Evolutionary conservation across 257 asterid species (phyloP).

Genomic region (Nicotiana paniculata): DNA sequence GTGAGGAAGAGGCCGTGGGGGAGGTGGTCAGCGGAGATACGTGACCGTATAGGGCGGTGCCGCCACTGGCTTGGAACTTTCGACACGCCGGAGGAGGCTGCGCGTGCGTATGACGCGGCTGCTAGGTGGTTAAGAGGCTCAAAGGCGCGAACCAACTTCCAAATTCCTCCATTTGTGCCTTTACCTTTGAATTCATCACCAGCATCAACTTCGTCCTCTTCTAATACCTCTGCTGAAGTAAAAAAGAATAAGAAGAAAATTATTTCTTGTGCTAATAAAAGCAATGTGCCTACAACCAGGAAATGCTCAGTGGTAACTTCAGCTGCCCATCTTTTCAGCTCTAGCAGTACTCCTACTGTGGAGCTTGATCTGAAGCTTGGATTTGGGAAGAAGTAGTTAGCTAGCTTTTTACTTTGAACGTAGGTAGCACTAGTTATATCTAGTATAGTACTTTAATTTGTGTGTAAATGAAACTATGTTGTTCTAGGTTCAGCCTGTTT

Average conservation of each 20-base stretch:
- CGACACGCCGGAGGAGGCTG: slow-evolving; percentile 91
- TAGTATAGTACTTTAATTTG: not conserved
- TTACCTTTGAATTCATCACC: slow-evolving; percentile 9
- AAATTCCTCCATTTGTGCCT: slow-evolving; percentile 46
- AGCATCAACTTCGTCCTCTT: slow-evolving; percentile 8
- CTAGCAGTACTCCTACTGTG: slow-evolving; percentile 13
- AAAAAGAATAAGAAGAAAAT: slow-evolving; percentile 6
- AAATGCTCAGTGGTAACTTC: slow-evolving; percentile 63
- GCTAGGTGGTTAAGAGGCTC: slow-evolving; percentile 74
- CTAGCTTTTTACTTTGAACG: not conserved
- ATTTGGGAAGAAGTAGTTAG: not conserved
- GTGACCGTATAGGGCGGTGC: slow-evolving; percentile 83
- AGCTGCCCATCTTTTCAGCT: slow-evolving; percentile 48
- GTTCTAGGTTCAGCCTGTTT: not conserved
- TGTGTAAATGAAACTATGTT: not conserved
- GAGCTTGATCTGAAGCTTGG: slow-evolving; percentile 52
- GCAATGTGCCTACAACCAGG: not conserved
- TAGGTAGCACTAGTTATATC: not conserved
- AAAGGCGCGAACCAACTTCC: slow-evolving; percentile 66
- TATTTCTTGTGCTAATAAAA: not conserved
- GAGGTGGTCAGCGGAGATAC: slow-evolving; percentile 86
- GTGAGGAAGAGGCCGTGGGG: slow-evolving; percentile 93
- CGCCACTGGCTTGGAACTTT: slow-evolving; percentile 89
- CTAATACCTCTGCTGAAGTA: slow-evolving; percentile 13
- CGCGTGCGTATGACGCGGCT: slow-evolving; percentile 88